Conservation (phyloP, 345 rosid genomes). For the Brassica carinata region DNA sequence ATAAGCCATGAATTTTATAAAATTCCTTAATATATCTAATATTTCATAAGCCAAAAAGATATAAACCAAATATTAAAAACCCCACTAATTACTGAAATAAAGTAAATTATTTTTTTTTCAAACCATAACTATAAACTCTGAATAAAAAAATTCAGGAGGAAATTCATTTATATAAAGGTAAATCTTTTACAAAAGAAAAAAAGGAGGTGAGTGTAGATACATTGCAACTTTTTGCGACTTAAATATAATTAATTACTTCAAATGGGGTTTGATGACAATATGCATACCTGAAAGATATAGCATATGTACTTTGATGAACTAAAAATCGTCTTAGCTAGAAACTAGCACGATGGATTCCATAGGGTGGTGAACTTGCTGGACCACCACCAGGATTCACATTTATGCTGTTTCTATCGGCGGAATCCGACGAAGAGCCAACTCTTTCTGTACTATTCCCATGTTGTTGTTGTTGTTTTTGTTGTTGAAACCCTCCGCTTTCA, state of each 20-base stretch:
- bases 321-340: conserved; percentile 19
- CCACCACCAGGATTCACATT: conserved; percentile 42
- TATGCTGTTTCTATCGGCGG: conserved; percentile 43
- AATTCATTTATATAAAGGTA: conserved; percentile 24
- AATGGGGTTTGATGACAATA: conserved; percentile 33
- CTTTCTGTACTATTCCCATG: conserved; percentile 31
- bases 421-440: conserved; percentile 49
- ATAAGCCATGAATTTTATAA: neutral
- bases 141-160: neutral
- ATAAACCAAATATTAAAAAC: neutral
- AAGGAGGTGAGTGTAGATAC: conserved; percentile 25
- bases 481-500: conserved; percentile 47
- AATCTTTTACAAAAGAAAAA: conserved; percentile 29
- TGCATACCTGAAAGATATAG: conserved; percentile 38
- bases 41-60: neutral
- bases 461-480: conserved; percentile 25
- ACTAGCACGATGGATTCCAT: conserved; percentile 41
- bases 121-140: conserved; percentile 12
- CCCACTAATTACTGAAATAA: neutral
- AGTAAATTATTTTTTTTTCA: neutral
- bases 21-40: neutral
- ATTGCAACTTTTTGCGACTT: conserved; percentile 24
- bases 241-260: conserved; percentile 29
- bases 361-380: conserved; percentile 43
- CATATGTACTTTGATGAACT: conserved; percentile 30